Base-by-base conservation (phyloP, 169 alveolate genomes). In the Plasmodium gallinaceum region DNA sequence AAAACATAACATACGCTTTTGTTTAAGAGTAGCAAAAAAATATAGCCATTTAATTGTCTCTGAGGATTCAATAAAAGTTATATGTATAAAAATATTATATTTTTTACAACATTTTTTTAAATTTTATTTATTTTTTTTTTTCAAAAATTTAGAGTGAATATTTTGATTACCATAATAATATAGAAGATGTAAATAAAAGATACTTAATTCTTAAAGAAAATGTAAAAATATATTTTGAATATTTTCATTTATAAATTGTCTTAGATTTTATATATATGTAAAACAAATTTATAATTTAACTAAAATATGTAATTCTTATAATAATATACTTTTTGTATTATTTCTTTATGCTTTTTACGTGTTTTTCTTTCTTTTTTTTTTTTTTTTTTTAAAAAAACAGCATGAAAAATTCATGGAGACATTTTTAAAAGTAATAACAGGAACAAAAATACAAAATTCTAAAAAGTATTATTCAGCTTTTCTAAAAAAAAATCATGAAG, bases 341-440 rank as follows among this genome's bases (percentile, higher is more conserved):
- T 32, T 32, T 4, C 39, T 32, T 32, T 32, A 2, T 32, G 4
- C 39, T 32, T 32, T 32, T 32, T 32, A 32, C 39, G 4, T 2
- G 4, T 4, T 32, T 32, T 18, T 73, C 37, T 66, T 10, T n/a
- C 8, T 24, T 16, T 83, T 68, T 57, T 69, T 83, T 37, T 10
- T 26, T 61, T 62, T 39, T 46, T 57, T 42, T 58, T 20, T n/a
- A n/a, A n/a, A n/a, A n/a, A 32, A 43, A 58, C n/a, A 83, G 91
- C 91, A 83, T 18, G 85, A 83, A 58, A 83, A 83, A 37, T 83
- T 83, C 46, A 57, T 83, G 5, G 91, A 83, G 61, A 83, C 91
- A 20, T 83, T 83, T 70, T 65, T 83, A 43, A 83, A 83, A 54
- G 91, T 83, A 1, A 52, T 83, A 26, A 54, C 73, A 12, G 91